These are phyloP conservation scores for Cornus florida DNA, from an alignment of 148 eudicot genomes.

Conservation along the genomic window DNA sequence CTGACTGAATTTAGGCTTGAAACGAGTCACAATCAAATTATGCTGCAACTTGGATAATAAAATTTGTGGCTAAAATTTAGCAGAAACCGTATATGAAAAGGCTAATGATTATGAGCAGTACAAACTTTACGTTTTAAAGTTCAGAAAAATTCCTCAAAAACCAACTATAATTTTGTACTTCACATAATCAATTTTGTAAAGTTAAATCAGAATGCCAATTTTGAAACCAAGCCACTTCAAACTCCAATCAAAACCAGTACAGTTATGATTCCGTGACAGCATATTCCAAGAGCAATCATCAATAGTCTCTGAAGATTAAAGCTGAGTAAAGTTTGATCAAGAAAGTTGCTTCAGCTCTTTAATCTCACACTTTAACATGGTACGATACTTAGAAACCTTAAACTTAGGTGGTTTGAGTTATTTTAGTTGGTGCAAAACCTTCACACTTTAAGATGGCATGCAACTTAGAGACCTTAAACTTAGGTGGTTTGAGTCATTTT, in stretches of 20 bases:
- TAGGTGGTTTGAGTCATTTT: too few species aligned
- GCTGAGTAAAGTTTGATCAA: too few species aligned
- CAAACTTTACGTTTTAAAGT: too few species aligned
- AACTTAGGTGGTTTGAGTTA: too few species aligned
- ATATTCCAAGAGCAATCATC: background rate
- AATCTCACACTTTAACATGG: too few species aligned
- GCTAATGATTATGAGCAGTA: background rate
- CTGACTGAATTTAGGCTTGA: background rate
- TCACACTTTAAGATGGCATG: too few species aligned
- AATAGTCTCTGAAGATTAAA: too few species aligned
- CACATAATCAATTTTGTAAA: background rate
- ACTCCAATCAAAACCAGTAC: background rate
- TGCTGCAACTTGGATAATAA: too few species aligned
- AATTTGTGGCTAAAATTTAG: background rate
- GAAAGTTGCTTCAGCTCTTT: too few species aligned
- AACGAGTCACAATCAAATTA: background rate
- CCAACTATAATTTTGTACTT: background rate
- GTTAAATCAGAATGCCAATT: background rate
- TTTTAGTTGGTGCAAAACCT: too few species aligned
- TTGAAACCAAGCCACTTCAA: background rate
- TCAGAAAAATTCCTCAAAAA: background rate
- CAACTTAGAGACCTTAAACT: too few species aligned
- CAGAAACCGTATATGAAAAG: background rate
- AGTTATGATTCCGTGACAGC: background rate
- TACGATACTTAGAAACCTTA: too few species aligned